phyloP scores from a whole-genome alignment of 1,284 basidiomycete genomes.

The Pterulicium gracile region DNA sequence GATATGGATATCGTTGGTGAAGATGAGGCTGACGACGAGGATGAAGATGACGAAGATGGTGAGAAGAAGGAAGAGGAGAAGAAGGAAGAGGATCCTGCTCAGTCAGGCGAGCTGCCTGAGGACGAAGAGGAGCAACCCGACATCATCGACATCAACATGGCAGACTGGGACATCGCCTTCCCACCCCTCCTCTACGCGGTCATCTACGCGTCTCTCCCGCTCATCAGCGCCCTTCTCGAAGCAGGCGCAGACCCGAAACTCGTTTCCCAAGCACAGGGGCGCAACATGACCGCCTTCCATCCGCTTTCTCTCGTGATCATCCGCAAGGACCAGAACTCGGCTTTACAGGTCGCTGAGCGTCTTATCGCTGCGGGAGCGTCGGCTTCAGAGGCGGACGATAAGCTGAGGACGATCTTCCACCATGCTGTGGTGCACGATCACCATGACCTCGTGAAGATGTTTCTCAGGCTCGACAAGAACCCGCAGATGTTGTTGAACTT shows the following conservation, averaged over 20 bases:
- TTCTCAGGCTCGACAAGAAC: conserved; percentile 38
- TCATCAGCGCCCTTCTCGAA: conserved; percentile 34
- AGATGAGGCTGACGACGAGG: conserved; percentile 18
- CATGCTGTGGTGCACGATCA: conserved; percentile 27
- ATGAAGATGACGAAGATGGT: conserved; percentile 19
- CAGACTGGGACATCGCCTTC: conserved; percentile 48
- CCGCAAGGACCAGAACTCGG: conserved; percentile 32
- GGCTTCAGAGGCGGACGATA: conserved; percentile 35
- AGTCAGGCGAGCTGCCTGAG: conserved; percentile 30
- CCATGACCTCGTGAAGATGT: conserved; percentile 29
- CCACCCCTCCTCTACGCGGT: conserved; percentile 43
- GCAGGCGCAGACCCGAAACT: conserved; percentile 28
- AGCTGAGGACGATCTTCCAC: conserved; percentile 38
- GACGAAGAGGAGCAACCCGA: conserved; percentile 38
- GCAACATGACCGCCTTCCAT: conserved; percentile 21
- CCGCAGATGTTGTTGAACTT: conserved; percentile 34
- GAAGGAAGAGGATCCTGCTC: conserved; percentile 11
- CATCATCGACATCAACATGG: conserved; percentile 37
- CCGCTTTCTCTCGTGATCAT: conserved; percentile 37
- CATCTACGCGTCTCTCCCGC: conserved; percentile 29
- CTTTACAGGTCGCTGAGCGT: conserved; percentile 29
- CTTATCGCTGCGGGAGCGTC: conserved; percentile 37
- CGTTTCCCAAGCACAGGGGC: conserved; percentile 14
- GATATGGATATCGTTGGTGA: conserved; percentile 20
- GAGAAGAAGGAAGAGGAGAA: conserved; percentile 14